These are phyloP conservation scores for Ogataea sp. DNA, from an alignment of 805 yeast genomes.

Conservation along the genomic window DNA sequence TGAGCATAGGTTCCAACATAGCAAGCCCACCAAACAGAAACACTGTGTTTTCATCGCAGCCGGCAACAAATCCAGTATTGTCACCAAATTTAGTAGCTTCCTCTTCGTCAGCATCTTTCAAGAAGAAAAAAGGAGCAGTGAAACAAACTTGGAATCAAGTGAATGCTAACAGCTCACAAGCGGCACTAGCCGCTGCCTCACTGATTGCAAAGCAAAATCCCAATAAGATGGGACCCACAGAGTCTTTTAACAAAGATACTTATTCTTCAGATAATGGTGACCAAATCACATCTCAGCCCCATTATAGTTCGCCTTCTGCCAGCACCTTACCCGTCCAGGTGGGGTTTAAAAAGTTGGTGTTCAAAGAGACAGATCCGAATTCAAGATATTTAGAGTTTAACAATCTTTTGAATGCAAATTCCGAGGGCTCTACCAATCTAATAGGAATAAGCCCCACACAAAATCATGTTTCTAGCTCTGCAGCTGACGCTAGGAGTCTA, in stretches of 20 bases:
- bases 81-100: background rate
- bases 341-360: background rate
- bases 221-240: constrained; percentile 15
- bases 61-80: no score
- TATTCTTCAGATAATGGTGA: no score
- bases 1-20: background rate
- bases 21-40: background rate
- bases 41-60: no score
- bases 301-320: no score
- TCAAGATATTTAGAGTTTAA: background rate
- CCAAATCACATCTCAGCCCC: no score
- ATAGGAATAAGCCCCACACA: background rate
- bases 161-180: constrained; percentile 20
- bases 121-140: background rate
- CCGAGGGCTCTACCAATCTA: background rate
- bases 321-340: background rate
- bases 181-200: constrained; percentile 28
- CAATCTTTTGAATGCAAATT: background rate
- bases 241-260: background rate
- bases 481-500: background rate
- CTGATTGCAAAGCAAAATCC: constrained; percentile 26
- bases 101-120: background rate
- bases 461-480: background rate
- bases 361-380: background rate
- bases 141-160: constrained; percentile 21